A percentile compares a stretch with the other conserved stretches of the same genome.
Evolutionary conservation across 805 yeast genomes (phyloP).

Genomic region (Saturnispora serradocipensis): DNA sequence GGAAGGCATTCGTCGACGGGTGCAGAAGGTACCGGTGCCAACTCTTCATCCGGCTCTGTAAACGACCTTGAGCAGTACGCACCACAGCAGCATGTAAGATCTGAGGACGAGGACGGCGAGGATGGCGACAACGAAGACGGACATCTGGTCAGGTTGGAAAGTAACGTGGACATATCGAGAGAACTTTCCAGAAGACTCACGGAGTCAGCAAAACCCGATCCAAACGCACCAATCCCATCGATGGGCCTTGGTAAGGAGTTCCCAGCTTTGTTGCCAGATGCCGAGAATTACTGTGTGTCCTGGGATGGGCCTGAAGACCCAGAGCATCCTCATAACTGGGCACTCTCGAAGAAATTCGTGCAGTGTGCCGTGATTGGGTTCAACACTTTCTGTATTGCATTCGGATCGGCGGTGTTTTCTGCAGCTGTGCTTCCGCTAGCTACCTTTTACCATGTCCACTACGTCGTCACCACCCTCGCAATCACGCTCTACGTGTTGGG

Average conservation of each 20-base stretch:
- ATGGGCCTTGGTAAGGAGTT: constrained; percentile 64
- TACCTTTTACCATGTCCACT: constrained; percentile 48
- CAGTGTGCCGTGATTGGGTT: constrained; percentile 40
- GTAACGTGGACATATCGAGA: constrained; percentile 15
- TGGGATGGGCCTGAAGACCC: constrained; percentile 80
- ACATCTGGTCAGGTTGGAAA: constrained; percentile 12
- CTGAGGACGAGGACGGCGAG: background rate
- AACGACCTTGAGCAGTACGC: background rate
- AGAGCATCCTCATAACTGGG: constrained; percentile 72
- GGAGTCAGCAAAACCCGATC: constrained; percentile 28
- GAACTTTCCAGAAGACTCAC: constrained; percentile 36
- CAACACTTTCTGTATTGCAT: constrained; percentile 43
- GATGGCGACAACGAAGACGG: constrained; percentile 3
- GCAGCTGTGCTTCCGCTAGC: constrained; percentile 44
- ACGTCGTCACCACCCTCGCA: constrained; percentile 64
- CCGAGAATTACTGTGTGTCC: constrained; percentile 52
- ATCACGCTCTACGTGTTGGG: constrained; percentile 83
- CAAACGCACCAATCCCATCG: constrained; percentile 34
- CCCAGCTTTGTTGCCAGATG: constrained; percentile 53
- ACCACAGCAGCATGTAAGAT: background rate
- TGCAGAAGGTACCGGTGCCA: background rate
- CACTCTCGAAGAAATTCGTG: constrained; percentile 35
- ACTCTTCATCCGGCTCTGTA: background rate
- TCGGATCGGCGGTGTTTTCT: constrained; percentile 82
- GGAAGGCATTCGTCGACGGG: background rate